A percentile compares a stretch with the other conserved stretches of the same genome.
phyloP scores from a whole-genome alignment of 768 basidiomycete genomes.

The Mycena metata region DNA sequence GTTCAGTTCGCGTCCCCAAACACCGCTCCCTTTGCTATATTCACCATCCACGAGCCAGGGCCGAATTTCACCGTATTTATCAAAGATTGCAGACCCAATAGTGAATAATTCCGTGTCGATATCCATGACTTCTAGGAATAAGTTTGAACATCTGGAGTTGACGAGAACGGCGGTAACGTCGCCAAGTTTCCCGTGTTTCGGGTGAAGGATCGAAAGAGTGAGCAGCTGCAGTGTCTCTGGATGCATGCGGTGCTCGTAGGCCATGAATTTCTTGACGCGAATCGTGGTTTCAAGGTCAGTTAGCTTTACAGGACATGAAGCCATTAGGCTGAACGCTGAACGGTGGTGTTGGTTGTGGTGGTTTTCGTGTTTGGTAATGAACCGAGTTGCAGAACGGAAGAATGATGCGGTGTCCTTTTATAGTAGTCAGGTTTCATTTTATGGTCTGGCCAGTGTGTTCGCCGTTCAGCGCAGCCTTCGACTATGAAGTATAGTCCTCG shows the following conservation, averaged over 20 bases:
- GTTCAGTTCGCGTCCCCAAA: constrained; percentile 27
- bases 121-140: constrained; percentile 25
- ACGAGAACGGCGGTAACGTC: constrained; percentile 3
- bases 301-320: neutral
- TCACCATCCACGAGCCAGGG: constrained; percentile 24
- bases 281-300: neutral
- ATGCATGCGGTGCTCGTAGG: constrained; percentile 12
- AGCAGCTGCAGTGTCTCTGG: constrained; percentile 16
- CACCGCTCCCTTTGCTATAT: constrained; percentile 26
- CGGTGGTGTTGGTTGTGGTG: no score
- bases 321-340: no score
- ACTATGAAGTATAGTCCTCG: no score
- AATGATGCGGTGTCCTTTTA: no score
- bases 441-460: neutral
- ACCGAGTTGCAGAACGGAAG: no score
- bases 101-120: constrained; percentile 22
- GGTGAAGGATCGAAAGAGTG: constrained; percentile 11
- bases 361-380: no score
- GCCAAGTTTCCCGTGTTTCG: constrained; percentile 10
- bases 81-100: constrained; percentile 13
- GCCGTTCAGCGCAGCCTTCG: neutral
- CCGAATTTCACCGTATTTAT: constrained; percentile 25
- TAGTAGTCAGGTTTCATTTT: no score
- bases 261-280: constrained; percentile 13
- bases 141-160: neutral